Conservation (phyloP, 2,329 filamentous ascomycete genomes). For the Stachybotrys chartarum region DNA sequence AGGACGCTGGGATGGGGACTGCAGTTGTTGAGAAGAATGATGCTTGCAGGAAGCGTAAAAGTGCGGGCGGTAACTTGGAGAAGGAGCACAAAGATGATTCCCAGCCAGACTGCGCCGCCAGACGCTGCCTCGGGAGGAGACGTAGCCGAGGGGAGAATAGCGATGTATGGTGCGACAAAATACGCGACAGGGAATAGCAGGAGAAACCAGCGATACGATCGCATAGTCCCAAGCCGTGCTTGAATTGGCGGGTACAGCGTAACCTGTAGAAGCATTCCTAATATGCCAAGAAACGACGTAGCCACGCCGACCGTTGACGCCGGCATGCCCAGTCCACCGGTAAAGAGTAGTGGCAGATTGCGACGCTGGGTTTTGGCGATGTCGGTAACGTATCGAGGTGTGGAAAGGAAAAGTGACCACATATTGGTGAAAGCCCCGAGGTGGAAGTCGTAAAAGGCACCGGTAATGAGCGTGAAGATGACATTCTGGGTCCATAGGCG, state of each 20-base stretch:
- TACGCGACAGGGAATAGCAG: constrained; percentile 63
- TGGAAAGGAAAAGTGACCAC: constrained; percentile 63
- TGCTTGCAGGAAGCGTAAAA: constrained; percentile 53
- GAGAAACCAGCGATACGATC: constrained; percentile 58
- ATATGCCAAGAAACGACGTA: constrained; percentile 60
- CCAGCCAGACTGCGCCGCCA: constrained; percentile 49
- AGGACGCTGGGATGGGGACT: constrained; percentile 51
- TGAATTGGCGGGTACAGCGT: constrained; percentile 62
- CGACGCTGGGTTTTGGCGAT: constrained; percentile 16
- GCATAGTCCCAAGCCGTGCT: constrained; percentile 56
- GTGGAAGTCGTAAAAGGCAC: constrained; percentile 66
- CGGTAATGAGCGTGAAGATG: constrained; percentile 48
- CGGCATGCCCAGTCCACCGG: constrained; percentile 60
- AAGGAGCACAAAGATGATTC: constrained; percentile 54
- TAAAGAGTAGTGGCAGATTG: constrained; percentile 45
- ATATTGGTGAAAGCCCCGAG: constrained; percentile 62
- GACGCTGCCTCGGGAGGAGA: constrained; percentile 34
- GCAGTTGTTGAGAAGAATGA: constrained; percentile 54
- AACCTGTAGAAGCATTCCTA: constrained; percentile 63
- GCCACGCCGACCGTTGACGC: constrained; percentile 61
- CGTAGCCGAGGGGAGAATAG: constrained; percentile 45
- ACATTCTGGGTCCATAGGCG: constrained; percentile 41
- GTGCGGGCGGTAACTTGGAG: constrained; percentile 69
- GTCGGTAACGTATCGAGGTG: constrained; percentile 40
- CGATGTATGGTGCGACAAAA: constrained; percentile 58